Conservation (phyloP, 495 filamentous ascomycete genomes). For the Lophiostoma macrostomum region DNA sequence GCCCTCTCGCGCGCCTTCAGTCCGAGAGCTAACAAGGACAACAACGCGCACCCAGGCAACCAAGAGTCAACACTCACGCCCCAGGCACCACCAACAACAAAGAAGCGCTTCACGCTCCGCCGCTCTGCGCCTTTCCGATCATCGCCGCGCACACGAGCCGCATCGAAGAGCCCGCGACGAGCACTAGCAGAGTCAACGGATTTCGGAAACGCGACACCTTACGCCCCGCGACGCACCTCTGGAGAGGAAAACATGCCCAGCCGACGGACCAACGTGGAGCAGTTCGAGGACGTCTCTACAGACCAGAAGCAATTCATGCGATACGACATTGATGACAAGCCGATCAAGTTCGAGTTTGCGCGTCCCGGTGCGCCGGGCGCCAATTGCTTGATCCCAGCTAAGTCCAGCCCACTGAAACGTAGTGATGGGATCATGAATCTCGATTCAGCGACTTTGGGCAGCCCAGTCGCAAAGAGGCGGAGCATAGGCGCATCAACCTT, state of each 20-base stretch:
- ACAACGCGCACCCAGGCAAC: slow-evolving; percentile 1
- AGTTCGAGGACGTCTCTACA: slow-evolving; percentile 4
- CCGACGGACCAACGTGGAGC: slow-evolving; percentile 14
- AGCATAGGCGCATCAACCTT: slow-evolving; percentile 65
- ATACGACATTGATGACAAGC: slow-evolving; percentile 32
- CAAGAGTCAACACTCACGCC: slow-evolving; percentile 11
- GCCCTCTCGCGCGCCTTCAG: slow-evolving; percentile 31
- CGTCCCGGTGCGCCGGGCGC: slow-evolving; percentile 30
- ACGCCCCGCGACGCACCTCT: slow-evolving; percentile 43
- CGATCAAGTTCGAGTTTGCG: slow-evolving; percentile 41
- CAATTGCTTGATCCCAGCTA: slow-evolving; percentile 47
- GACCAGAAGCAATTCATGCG: slow-evolving; percentile 13
- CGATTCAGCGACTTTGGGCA: slow-evolving; percentile 71
- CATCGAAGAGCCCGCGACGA: slow-evolving; percentile 74
- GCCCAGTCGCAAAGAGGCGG: slow-evolving; percentile 80
- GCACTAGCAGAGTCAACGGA: slow-evolving; percentile 67
- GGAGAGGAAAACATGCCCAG: slow-evolving; percentile 50
- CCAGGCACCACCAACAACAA: slow-evolving; percentile 9
- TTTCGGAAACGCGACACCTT: slow-evolving; percentile 62
- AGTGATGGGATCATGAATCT: slow-evolving; percentile 87
- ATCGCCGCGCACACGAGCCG: slow-evolving; percentile 52
- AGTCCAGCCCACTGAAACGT: slow-evolving; percentile 85
- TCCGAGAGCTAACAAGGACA: slow-evolving; percentile 4
- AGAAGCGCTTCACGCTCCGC: slow-evolving; percentile 38
- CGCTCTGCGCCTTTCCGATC: slow-evolving; percentile 49